Conservation (phyloP, 805 yeast genomes). For the Peterozyma xylosa region DNA sequence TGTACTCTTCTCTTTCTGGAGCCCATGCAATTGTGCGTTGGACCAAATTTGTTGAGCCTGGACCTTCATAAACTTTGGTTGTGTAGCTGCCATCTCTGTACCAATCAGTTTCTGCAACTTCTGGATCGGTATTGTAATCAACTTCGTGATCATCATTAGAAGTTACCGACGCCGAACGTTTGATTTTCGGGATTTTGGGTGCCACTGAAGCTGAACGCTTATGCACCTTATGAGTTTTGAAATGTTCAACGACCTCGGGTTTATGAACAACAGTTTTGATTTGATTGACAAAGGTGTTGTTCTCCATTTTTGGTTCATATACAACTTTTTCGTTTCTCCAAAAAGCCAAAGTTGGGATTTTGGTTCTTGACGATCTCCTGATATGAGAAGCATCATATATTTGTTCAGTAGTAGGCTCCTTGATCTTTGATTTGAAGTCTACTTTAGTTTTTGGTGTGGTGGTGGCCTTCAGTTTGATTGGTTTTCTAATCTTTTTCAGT, state of each 20-base stretch:
- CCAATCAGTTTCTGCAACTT: slow-evolving; percentile 46
- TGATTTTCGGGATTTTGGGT: slow-evolving; percentile 14
- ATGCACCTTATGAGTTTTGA: slow-evolving; percentile 13
- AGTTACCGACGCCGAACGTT: slow-evolving; percentile 8
- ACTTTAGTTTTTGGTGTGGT: background rate
- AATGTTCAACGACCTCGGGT: slow-evolving; percentile 19
- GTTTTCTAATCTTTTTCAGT: slow-evolving; percentile 3
- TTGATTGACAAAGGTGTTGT: slow-evolving; percentile 46
- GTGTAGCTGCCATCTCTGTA: slow-evolving; percentile 30
- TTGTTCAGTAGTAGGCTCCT: background rate
- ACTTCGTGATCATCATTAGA: slow-evolving; percentile 15
- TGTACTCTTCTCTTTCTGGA: slow-evolving; percentile 43
- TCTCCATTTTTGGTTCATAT: slow-evolving; percentile 36
- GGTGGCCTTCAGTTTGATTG: background rate
- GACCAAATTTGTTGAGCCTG: slow-evolving; percentile 35
- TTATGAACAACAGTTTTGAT: slow-evolving; percentile 52
- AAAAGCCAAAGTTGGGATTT: slow-evolving; percentile 66
- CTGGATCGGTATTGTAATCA: slow-evolving; percentile 27
- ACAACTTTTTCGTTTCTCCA: slow-evolving; percentile 80
- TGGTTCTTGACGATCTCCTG: slow-evolving; percentile 59
- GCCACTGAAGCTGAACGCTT: slow-evolving; percentile 11
- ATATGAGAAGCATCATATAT: slow-evolving; percentile 21
- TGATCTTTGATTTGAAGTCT: background rate
- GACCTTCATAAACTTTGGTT: slow-evolving; percentile 43
- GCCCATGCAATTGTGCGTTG: slow-evolving; percentile 58